Evolutionary conservation across 306 rosid genomes (phyloP), one percentile per base, ranked within the genome.

Genomic region (Ormosia semicastrata): DNA sequence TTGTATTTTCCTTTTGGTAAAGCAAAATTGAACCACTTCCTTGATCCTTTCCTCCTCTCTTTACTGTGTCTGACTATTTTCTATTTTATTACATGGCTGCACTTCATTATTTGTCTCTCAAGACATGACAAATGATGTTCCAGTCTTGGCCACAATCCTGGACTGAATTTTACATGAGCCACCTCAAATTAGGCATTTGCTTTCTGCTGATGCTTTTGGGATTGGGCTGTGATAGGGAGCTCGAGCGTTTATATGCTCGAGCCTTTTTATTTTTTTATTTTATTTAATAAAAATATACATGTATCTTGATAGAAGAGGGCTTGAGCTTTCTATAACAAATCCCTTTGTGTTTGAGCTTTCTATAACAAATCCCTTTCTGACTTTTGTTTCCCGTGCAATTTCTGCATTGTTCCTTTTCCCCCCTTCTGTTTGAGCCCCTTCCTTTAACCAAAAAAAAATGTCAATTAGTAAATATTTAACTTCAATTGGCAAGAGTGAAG

Each of bases 91-190:
- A 6, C 71, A 53, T 29, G 67, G 59, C 36, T 79, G 65, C 67
- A 29, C 73, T 53, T 57, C 71, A 56, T 52, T 36, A 44, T 63
- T 33, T 60, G 50, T 46, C 65, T 77, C 46, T 4, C 39, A 64
- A 56, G 40, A 54, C 39, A 30, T 52, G 30, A 57, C 60, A 39
- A 32, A 56, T 64, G 65, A 84, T 62, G 7, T 60, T 63, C 29
- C 59, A 40, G 47, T 30, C 73, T 5, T 62, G 24, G 65, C 34
- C 69, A 76, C 56, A 73, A 15, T 82, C 63, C 54, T 75, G 70
- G 56, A 13, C 52, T 56, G 69, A 40, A 30, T 78, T 77, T 66
- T 46, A 44, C 57, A 11, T 11, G 73, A 74, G 30, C 24, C 54
- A 57, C 65, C 44, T 12, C 64, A 41, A 56, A 66, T 62, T 15